These are phyloP conservation scores for Fusarium nelsonii DNA, from an alignment of 2,329 filamentous ascomycete genomes.

Conservation along the genomic window DNA sequence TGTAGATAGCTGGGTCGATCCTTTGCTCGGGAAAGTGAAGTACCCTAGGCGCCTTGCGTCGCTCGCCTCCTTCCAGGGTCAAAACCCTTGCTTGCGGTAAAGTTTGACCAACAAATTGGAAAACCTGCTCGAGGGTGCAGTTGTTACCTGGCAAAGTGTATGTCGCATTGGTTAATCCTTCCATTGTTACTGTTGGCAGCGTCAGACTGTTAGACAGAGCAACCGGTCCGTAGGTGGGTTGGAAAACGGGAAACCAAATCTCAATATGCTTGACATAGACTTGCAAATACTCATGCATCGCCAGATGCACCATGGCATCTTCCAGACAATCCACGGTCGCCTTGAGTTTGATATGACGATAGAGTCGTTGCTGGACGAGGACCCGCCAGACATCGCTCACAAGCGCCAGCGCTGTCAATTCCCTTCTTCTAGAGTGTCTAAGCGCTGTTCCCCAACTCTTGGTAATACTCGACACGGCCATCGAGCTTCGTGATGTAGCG, in stretches of 20 bases:
- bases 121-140: constrained; percentile 77
- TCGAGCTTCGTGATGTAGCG: constrained; percentile 67
- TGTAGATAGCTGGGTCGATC: constrained; percentile 41
- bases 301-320: constrained; percentile 72
- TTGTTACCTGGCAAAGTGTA: constrained; percentile 74
- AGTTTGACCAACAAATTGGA: constrained; percentile 69
- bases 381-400: constrained; percentile 73
- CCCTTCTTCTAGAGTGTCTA: constrained; percentile 74
- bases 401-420: constrained; percentile 74
- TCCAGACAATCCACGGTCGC: constrained; percentile 73
- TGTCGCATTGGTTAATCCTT: constrained; percentile 67
- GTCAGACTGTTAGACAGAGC: constrained; percentile 59
- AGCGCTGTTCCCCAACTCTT: constrained; percentile 74
- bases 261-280: constrained; percentile 78
- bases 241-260: constrained; percentile 82
- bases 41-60: constrained; percentile 79
- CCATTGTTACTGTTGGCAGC: constrained; percentile 66
- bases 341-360: constrained; percentile 81
- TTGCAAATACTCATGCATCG: constrained; percentile 68
- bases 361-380: constrained; percentile 78
- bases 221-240: constrained; percentile 64
- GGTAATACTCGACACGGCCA: constrained; percentile 65
- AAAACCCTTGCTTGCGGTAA: constrained; percentile 74
- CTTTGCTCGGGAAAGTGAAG: constrained; percentile 50
- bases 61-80: constrained; percentile 81